A percentile compares a stretch with the other conserved stretches of the same genome.
Conservation (phyloP, 805 yeast species). For the Candida andamanensis region DNA sequence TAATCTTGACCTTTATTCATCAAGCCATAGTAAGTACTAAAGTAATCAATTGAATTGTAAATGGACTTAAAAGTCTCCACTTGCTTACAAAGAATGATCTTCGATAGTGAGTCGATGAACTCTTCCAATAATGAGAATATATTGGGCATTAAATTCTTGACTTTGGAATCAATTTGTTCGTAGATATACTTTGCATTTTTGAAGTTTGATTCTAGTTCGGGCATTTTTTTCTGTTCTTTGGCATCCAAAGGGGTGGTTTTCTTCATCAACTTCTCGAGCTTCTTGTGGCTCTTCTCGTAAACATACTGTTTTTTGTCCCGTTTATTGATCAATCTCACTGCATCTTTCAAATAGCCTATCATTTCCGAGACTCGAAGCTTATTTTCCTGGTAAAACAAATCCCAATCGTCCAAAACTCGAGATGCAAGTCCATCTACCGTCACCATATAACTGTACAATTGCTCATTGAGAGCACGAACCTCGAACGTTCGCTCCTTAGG, state of each 20-base stretch:
- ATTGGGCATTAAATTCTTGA: constrained; percentile 43
- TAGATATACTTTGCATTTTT: constrained; percentile 26
- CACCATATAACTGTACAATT: constrained; percentile 21
- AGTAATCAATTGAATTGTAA: constrained; percentile 15
- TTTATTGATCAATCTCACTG: constrained; percentile 38
- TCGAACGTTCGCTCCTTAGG: constrained; percentile 30
- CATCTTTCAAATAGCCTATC: constrained; percentile 30
- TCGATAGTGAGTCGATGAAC: constrained; percentile 39
- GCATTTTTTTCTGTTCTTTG: constrained; percentile 34
- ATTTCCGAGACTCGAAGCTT: constrained; percentile 34
- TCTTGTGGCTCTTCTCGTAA: constrained; percentile 31
- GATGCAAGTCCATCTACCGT: constrained; percentile 17
- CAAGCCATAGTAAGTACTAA: constrained; percentile 21
- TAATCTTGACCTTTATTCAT: constrained; percentile 15
- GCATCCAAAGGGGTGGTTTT: constrained; percentile 28
- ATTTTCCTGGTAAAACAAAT: constrained; percentile 22
- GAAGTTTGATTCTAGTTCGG: constrained; percentile 23
- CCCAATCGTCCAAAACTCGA: constrained; percentile 18
- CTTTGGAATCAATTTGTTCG: constrained; percentile 33
- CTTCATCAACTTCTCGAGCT: constrained; percentile 33
- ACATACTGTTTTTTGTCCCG: constrained; percentile 41
- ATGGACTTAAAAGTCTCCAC: constrained; percentile 28
- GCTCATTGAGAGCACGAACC: constrained; percentile 20
- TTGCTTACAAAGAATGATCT: constrained; percentile 35
- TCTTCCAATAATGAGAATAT: constrained; percentile 43